Evolutionary conservation across 1,139 yeast genomes (phyloP), one percentile per base, ranked within the genome.

Genomic region (Blastobotrys ciferrii): DNA sequence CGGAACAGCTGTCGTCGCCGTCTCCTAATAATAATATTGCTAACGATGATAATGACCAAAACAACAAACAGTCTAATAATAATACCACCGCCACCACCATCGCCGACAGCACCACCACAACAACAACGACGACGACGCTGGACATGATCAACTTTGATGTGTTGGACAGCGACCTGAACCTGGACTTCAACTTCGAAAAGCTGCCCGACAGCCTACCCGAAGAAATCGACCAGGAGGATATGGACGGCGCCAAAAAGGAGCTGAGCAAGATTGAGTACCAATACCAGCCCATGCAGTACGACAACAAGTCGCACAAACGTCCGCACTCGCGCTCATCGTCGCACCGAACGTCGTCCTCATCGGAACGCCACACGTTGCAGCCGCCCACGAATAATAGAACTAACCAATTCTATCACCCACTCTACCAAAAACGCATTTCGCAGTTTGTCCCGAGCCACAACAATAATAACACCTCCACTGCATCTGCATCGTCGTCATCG

Each of bases 391-490:
- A 42, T 9, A 17, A 28, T 9, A 12, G 31, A 4, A 13, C 45
- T 15, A 32, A 32, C 19, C 45, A 42, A 39, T 20, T 14, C 46
- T 52, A 52, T 39, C 60, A 58, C 46, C 61, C 59, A 11, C 41
- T 55, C 35, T 54, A 57, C 41, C 57, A 53, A 30, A 58, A 58
- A 43, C 53, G 61, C 32, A 49, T 52, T 38, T 51, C 56, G 5
- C 50, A 50, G 11, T 47, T 46, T 23, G 44, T 50, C 18, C 53
- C 53, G 14, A 40, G 46, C 23, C 52, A 52, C 32, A 43, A 47
- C 40, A 51, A 50, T 13, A 48, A 44, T 18, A 39, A 48, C 12
- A 45, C 51, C 14, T 47, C 52, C 42, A 48, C 48, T 40, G 51
- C 51, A 28, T 53, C 58, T 20, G 53, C 58, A 3, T 51, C 58